Evolutionary conservation across 208 protist genomes (phyloP).

Genomic region (Phytomonas sp.): DNA sequence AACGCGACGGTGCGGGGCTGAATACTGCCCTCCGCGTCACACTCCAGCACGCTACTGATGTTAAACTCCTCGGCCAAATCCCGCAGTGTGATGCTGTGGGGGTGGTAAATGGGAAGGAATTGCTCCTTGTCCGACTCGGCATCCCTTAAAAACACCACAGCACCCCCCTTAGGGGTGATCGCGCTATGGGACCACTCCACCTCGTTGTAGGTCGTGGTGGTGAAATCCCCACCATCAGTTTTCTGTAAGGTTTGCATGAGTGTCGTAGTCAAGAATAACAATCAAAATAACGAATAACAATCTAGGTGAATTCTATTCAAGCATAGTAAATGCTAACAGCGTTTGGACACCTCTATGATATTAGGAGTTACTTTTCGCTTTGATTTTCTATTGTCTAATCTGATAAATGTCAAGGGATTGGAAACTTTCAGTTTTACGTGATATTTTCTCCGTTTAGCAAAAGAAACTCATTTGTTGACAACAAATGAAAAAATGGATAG

Average conservation of each 20-base stretch:
- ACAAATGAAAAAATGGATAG: too few species aligned
- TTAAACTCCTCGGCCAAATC: constrained; percentile 72
- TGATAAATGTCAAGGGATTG: background rate
- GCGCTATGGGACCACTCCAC: constrained; percentile 10
- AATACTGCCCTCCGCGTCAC: constrained; percentile 53
- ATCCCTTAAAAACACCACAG: constrained; percentile 43
- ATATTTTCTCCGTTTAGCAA: constrained; percentile 6
- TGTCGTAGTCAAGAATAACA: background rate
- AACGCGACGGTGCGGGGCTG: constrained; percentile 64
- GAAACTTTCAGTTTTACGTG: background rate
- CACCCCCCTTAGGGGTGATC: constrained; percentile 7
- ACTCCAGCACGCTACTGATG: constrained; percentile 81
- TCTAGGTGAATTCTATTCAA: background rate
- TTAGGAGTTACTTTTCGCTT: background rate
- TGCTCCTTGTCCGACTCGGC: constrained; percentile 18
- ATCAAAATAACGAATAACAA: constrained; percentile 1
- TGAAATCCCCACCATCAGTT: background rate
- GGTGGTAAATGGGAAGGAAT: constrained; percentile 43
- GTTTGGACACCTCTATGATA: constrained; percentile 3
- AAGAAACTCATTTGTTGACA: background rate
- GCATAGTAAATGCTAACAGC: background rate
- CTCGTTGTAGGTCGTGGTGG: constrained; percentile 4
- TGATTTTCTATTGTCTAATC: background rate
- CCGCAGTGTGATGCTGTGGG: constrained; percentile 47
- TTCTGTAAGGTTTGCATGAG: background rate